These are phyloP conservation scores for Aciculosporium take DNA, from an alignment of 2,329 filamentous ascomycete genomes.

Conservation along the genomic window DNA sequence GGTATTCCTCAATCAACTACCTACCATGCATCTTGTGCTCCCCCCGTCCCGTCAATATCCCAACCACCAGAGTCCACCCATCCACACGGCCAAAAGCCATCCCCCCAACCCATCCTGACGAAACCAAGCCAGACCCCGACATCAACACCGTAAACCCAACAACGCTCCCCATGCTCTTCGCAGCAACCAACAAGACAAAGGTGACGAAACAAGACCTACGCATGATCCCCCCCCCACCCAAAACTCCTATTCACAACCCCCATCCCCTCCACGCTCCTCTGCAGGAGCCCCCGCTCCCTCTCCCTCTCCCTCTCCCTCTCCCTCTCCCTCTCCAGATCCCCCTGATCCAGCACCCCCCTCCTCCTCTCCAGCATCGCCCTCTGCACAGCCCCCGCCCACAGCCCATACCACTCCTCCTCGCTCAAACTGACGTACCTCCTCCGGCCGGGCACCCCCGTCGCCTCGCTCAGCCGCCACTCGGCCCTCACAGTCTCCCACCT, in stretches of 20 bases:
- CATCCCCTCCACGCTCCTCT: conserved; percentile 34
- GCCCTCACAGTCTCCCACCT: conserved; percentile 49
- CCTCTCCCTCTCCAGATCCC: conserved; percentile 34
- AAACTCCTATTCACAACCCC: conserved; percentile 37
- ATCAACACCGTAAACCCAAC: too few species aligned
- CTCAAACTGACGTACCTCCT: conserved; percentile 38
- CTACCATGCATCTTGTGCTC: too few species aligned
- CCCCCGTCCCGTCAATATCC: too few species aligned
- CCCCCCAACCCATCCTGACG: too few species aligned
- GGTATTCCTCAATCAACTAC: too few species aligned
- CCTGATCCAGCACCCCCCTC: conserved; percentile 40
- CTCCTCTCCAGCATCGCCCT: conserved; percentile 44
- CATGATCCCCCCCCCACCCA: conserved; percentile 32
- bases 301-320: conserved; percentile 18
- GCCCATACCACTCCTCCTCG: conserved; percentile 46
- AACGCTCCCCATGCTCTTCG: too few species aligned
- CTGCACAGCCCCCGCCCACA: conserved; percentile 47
- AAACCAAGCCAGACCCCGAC: too few species aligned
- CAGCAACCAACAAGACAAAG: too few species aligned
- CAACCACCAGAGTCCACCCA: too few species aligned
- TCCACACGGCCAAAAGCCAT: too few species aligned
- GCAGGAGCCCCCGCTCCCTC: too few species aligned
- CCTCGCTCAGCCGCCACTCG: conserved; percentile 35
- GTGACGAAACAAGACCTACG: background rate
- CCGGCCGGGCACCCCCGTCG: conserved; percentile 14